Conservation (phyloP, 1,284 basidiomycete species). For the Puccinia hordei region DNA sequence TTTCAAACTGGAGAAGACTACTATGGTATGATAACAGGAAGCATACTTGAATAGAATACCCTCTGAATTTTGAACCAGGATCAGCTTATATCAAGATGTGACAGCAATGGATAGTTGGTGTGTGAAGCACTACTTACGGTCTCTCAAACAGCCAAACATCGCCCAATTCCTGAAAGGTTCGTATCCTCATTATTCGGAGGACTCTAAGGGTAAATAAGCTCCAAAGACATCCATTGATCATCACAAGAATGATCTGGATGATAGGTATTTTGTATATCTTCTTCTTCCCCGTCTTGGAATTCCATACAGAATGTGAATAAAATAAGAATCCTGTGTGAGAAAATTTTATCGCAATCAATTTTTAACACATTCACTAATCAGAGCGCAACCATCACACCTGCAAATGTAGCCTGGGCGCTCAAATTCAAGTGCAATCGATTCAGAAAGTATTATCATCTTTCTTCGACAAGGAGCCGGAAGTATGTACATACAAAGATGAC, state of each 20-base stretch:
- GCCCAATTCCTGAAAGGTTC: neutral
- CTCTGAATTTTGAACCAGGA: neutral
- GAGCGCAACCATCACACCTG: neutral
- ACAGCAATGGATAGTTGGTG: too few species aligned
- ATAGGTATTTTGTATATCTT: conserved; percentile 23
- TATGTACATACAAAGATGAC: neutral
- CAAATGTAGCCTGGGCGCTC: neutral
- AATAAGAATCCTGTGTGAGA: conserved; percentile 5
- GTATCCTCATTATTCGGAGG: neutral
- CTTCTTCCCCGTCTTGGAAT: neutral
- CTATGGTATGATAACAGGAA: neutral
- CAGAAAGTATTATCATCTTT: neutral
- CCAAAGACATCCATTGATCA: neutral
- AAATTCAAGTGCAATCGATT: neutral
- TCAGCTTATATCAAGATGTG: neutral
- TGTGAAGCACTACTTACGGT: conserved; percentile 6
- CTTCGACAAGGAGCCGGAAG: neutral
- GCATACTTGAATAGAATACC: conserved; percentile 7
- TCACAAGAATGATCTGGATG: neutral
- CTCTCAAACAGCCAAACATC: neutral
- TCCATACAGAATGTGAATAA: neutral
- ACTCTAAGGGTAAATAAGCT: neutral
- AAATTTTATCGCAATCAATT: neutral
- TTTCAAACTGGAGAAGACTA: neutral
- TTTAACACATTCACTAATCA: neutral